Evolutionary conservation across 371 early-diverging fungal genomes (phyloP), one percentile per base, ranked within the genome.

Genomic region (Mucor mucedo): DNA sequence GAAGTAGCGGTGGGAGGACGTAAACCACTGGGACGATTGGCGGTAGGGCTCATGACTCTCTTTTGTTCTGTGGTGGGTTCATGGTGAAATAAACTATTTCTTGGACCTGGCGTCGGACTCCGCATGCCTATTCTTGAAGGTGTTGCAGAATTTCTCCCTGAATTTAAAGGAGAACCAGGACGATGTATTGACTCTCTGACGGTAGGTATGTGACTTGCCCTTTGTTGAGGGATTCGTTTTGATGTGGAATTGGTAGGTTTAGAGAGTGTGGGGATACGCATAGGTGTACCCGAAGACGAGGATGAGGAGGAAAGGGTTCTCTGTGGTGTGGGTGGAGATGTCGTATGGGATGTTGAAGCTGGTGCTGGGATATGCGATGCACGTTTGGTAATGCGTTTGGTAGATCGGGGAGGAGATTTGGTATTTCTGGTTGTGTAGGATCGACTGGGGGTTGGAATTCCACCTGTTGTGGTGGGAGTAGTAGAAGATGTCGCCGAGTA

Each of bases 341-440:
- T 21, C 21, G 21, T 21, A 21, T 21, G 21, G 21, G 47, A 28
- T 13, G 41, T 29, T 16, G 64, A 40, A 21, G 68, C 65, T 30
- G 80, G 80, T 39, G 78, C 72, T n/a, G 80, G 80, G 10, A 80
- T 80, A 64, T 80, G 80, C 2, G 80, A 80, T 21, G 80, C 78
- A 47, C 80, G 76, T 57, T 77, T 75, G 4, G 75, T 70, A 2
- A 69, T 68, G 33, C 67, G 66, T 30, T 33, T 66, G 47, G 49
- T 45, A 49, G 55, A 50, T 53, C 58, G 53, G 30, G 50, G 50
- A 50, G 48, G 16, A 47, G 30, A 13, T 21, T 21, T 21, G 21
- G 21, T 21, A 9, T 65, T 55, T 66, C 52, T 44, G 10, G 54
- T 39, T 50, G 70, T 63, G 44, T 66, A 62, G 14, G 70, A 63